These are phyloP conservation scores for Xylaria venustula DNA, from an alignment of 495 filamentous ascomycete genomes.

Conservation along the genomic window DNA sequence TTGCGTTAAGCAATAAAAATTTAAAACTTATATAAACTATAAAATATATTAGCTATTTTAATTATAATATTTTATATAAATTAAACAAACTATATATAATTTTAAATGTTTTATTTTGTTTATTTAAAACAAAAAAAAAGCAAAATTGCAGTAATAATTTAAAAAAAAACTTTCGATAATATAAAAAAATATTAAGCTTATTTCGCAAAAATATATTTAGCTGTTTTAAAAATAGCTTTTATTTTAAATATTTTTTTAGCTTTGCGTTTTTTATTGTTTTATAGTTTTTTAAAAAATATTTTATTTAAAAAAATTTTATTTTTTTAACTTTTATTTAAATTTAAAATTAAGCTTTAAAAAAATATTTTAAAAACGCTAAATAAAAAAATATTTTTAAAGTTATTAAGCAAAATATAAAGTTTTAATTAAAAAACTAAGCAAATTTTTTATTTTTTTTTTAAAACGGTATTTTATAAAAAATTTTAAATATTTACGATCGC, in stretches of 20 bases:
- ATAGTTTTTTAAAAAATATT: background rate
- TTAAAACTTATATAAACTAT: background rate
- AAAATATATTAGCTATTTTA: slow-evolving; percentile 8
- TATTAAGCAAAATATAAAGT: background rate
- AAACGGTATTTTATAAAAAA: background rate
- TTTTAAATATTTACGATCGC: background rate
- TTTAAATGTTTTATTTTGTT: slow-evolving; percentile 1
- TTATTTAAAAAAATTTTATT: background rate
- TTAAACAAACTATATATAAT: slow-evolving; percentile 1
- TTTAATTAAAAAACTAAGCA: background rate
- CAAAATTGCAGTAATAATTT: background rate
- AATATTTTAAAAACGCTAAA: background rate
- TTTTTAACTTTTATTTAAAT: background rate
- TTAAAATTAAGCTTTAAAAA: background rate
- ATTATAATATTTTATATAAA: slow-evolving; percentile 5
- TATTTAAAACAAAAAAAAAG: background rate
- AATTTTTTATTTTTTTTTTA: background rate
- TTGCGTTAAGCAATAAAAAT: slow-evolving; percentile 2
- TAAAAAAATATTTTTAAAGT: background rate
- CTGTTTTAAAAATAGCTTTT: background rate
- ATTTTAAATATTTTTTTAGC: background rate
- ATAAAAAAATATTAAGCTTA: slow-evolving; percentile 1
- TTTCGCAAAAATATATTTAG: background rate
- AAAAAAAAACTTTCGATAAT: background rate
- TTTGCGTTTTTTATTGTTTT: background rate